These are phyloP conservation scores for Ogataea kodamae DNA, from an alignment of 805 yeast genomes.

Conservation along the genomic window DNA sequence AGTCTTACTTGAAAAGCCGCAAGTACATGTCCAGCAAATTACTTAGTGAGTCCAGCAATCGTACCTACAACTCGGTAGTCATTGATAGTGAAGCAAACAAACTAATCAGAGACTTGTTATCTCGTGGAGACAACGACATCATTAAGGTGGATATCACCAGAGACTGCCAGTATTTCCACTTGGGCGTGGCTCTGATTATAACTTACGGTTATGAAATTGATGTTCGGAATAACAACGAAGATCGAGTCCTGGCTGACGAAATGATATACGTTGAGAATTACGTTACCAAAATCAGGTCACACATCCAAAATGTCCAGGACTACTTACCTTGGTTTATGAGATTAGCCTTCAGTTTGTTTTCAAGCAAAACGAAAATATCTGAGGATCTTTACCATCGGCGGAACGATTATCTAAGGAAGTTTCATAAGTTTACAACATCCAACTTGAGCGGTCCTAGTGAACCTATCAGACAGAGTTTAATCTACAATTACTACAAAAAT, in stretches of 20 bases:
- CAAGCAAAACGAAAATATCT: conserved; percentile 16
- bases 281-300: conserved; percentile 56
- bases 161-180: conserved; percentile 46
- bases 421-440: conserved; percentile 31
- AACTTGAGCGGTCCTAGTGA: conserved; percentile 15
- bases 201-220: conserved; percentile 53
- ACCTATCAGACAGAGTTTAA: conserved; percentile 20
- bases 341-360: conserved; percentile 15
- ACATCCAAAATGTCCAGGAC: conserved; percentile 52
- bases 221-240: conserved; percentile 36
- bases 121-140: conserved; percentile 14
- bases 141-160: conserved; percentile 40
- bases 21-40: conserved; percentile 46
- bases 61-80: conserved; percentile 31
- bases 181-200: conserved; percentile 46
- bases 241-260: conserved; percentile 42
- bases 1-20: conserved; percentile 43
- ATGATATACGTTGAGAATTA: conserved; percentile 53
- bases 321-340: conserved; percentile 45
- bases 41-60: conserved; percentile 34
- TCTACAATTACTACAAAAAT: conserved; percentile 26
- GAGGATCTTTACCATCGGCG: conserved; percentile 40
- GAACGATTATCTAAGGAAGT: conserved; percentile 44
- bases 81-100: conserved; percentile 39
- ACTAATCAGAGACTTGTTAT: conserved; percentile 16